These are phyloP conservation scores for Sphaerulina vaccinii DNA, from an alignment of 2,329 filamentous ascomycete species.

Conservation along the genomic window DNA sequence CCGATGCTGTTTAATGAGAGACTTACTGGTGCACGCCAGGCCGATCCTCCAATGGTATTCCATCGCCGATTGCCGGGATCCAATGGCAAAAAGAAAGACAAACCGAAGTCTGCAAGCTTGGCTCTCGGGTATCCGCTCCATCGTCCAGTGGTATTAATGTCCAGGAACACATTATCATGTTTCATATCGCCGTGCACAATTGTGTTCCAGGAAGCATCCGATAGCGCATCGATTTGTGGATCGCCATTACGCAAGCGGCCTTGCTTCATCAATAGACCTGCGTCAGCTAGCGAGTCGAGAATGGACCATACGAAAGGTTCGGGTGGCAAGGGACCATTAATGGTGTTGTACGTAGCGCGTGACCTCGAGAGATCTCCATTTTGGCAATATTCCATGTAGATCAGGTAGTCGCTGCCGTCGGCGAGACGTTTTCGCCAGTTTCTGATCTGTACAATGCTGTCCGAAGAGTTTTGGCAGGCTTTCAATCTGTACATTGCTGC, in stretches of 20 bases:
- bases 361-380: background rate
- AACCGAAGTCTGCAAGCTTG: slow-evolving; percentile 4
- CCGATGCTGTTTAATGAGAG: background rate
- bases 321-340: background rate
- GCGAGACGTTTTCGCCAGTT: background rate
- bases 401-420: background rate
- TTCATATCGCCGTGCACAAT: slow-evolving; percentile 15
- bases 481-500: slow-evolving; percentile 4
- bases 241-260: too few relatives aligned
- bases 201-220: background rate
- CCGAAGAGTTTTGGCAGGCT: background rate
- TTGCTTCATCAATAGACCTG: background rate
- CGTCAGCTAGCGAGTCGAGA: background rate
- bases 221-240: background rate
- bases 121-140: slow-evolving; percentile 4
- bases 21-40: background rate
- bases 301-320: slow-evolving; percentile 4
- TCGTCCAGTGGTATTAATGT: background rate
- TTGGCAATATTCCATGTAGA: slow-evolving; percentile 3
- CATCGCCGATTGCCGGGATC: background rate
- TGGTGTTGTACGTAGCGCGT: background rate
- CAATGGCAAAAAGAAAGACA: background rate
- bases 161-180: background rate
- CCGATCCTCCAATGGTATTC: background rate
- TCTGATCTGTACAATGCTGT: background rate